Conservation (phyloP, 441 rosid species). For the Adansonia rubrostipa region DNA sequence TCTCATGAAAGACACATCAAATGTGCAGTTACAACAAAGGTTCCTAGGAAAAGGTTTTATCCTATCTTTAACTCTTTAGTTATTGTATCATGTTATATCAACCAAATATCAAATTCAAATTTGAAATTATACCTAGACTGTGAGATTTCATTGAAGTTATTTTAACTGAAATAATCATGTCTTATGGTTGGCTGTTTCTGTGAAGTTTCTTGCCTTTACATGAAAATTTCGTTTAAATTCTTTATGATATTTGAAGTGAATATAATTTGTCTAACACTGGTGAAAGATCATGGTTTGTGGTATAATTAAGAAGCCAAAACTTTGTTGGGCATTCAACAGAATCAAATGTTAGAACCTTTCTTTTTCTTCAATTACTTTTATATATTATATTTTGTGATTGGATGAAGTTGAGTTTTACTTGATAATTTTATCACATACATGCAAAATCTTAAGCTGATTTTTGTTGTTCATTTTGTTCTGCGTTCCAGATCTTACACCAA, state of each 20-base stretch:
- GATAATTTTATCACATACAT: not conserved
- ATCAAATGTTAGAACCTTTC: not conserved
- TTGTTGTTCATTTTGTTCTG: conserved; percentile 5
- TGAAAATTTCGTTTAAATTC: conserved; percentile 3
- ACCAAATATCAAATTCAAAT: not conserved
- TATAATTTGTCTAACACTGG: not conserved
- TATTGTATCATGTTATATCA: conserved; percentile 17
- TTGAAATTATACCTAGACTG: not conserved
- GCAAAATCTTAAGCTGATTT: not conserved
- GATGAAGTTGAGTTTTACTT: not conserved
- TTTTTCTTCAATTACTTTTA: not conserved
- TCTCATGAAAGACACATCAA: conserved; percentile 45
- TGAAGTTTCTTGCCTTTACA: not conserved
- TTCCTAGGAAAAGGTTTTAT: conserved; percentile 51
- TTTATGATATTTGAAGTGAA: not conserved
- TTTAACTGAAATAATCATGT: not conserved
- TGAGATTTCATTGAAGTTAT: too few relatives aligned
- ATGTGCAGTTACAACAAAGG: conserved; percentile 66
- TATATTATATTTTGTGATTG: not conserved
- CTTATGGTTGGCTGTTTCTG: not conserved
- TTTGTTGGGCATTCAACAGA: not conserved
- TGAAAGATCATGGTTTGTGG: not conserved
- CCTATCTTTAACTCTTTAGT: conserved; percentile 9
- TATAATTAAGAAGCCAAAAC: not conserved
- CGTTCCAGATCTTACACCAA: conserved; percentile 54